Evolutionary conservation across 208 protist species (phyloP).

Genomic region (Trypanosomatidae sp.): DNA sequence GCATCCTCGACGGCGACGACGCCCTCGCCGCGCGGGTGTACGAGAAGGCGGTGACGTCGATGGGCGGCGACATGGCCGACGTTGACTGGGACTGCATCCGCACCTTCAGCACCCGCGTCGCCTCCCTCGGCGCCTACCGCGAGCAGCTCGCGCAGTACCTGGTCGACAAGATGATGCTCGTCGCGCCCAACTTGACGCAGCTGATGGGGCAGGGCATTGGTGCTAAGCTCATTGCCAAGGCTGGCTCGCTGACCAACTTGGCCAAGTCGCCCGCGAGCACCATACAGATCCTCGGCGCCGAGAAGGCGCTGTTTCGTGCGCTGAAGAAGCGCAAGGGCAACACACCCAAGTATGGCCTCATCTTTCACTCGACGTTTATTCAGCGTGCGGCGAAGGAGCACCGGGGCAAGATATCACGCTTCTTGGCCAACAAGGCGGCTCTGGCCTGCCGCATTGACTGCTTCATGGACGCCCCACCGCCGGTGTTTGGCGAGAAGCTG

Average conservation of each 20-base stretch:
- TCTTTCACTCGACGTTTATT: conserved; percentile 98
- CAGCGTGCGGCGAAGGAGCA: conserved; percentile 95
- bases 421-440: conserved; percentile 98
- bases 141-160: conserved; percentile 92
- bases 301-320: conserved; percentile 99
- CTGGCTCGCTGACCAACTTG: conserved; percentile 96
- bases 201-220: conserved; percentile 98
- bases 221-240: conserved; percentile 97
- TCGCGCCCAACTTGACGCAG: conserved; percentile 96
- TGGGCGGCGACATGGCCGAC: conserved; percentile 94
- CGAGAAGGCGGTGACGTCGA: conserved; percentile 91
- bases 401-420: conserved; percentile 97
- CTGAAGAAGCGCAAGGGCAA: conserved; percentile 97
- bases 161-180: conserved; percentile 92
- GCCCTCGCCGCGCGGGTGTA: conserved; percentile 74
- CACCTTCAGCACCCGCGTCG: conserved; percentile 91
- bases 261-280: conserved; percentile 99
- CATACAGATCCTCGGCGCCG: conserved; percentile 99
- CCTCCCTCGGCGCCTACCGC: conserved; percentile 89
- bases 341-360: conserved; percentile 99
- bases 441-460: conserved; percentile 97
- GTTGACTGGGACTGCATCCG: conserved; percentile 96
- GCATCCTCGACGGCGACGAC: conserved; percentile 77
- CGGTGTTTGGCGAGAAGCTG: conserved; percentile 92
- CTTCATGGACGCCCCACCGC: conserved; percentile 85